Evolutionary conservation across 345 rosid genomes (phyloP).

Genomic region (Abelmoschus esculentus): DNA sequence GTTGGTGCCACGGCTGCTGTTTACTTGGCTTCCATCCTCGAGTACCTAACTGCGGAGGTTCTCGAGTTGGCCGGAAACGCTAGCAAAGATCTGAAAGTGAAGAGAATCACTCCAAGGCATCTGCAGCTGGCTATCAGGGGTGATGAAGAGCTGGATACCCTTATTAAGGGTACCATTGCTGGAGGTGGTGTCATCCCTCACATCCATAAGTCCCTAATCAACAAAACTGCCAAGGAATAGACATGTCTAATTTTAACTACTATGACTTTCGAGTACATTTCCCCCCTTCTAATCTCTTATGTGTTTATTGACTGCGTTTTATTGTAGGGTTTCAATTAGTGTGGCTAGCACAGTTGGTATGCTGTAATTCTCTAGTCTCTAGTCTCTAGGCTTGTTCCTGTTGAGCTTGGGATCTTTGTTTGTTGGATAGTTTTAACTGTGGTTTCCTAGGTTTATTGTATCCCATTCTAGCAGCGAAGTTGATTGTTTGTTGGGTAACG

Average conservation of each 20-base stretch:
- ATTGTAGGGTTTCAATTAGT: not conserved
- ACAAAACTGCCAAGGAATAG: conserved; percentile 19
- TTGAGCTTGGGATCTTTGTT: conserved; percentile 2
- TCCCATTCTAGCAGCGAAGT: not conserved
- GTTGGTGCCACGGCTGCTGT: conserved; percentile 78
- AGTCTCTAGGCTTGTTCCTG: not conserved
- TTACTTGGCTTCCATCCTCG: conserved; percentile 57
- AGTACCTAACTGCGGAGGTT: conserved; percentile 71
- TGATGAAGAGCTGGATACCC: conserved; percentile 51
- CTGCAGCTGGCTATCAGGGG: conserved; percentile 47
- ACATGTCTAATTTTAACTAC: not conserved
- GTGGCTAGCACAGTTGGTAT: not conserved
- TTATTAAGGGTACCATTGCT: conserved; percentile 62
- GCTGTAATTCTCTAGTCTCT: not conserved
- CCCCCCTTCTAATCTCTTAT: too few relatives aligned
- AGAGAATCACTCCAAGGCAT: conserved; percentile 58
- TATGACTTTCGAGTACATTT: not conserved
- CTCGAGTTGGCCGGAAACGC: conserved; percentile 73
- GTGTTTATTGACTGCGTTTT: too few relatives aligned
- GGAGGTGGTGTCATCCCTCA: conserved; percentile 23
- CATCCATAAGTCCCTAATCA: conserved; percentile 22
- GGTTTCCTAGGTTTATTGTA: too few relatives aligned
- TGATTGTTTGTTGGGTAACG: too few relatives aligned
- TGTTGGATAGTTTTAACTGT: not conserved
- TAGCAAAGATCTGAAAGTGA: conserved; percentile 66